These are phyloP conservation scores for Sedum album DNA, from an alignment of 164 flowering plant species.

Conservation along the genomic window DNA sequence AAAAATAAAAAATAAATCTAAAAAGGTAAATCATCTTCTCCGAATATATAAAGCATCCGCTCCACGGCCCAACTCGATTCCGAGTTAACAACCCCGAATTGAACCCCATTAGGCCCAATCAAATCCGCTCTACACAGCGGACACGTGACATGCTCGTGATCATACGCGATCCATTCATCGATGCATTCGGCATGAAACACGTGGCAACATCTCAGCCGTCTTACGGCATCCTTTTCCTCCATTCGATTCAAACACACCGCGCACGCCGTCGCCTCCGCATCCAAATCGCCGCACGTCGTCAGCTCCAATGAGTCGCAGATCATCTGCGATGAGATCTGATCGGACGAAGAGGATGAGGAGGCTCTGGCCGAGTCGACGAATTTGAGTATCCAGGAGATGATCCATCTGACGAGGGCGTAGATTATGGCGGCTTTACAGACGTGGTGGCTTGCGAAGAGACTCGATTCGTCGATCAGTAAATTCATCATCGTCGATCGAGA, in stretches of 20 bases:
- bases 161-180: constrained; percentile 47
- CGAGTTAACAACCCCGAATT: neutral
- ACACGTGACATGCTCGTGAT: constrained; percentile 16
- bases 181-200: constrained; percentile 57
- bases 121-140: neutral
- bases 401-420: neutral
- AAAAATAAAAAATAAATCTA: too few species aligned
- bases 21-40: too few species aligned
- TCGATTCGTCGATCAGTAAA: neutral
- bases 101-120: neutral
- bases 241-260: constrained; percentile 54
- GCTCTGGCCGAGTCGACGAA: neutral
- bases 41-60: too few species aligned
- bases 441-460: too few species aligned
- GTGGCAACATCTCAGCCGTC: constrained; percentile 55
- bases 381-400: neutral
- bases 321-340: too few species aligned
- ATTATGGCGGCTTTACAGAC: neutral
- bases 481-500: too few species aligned
- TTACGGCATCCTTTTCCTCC: constrained; percentile 28
- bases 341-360: neutral
- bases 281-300: too few species aligned
- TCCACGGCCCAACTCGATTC: neutral
- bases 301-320: neutral
- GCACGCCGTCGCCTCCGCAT: constrained; percentile 17